Evolutionary conservation across 1,284 basidiomycete genomes (phyloP).

Genomic region (Agaricales sp.): DNA sequence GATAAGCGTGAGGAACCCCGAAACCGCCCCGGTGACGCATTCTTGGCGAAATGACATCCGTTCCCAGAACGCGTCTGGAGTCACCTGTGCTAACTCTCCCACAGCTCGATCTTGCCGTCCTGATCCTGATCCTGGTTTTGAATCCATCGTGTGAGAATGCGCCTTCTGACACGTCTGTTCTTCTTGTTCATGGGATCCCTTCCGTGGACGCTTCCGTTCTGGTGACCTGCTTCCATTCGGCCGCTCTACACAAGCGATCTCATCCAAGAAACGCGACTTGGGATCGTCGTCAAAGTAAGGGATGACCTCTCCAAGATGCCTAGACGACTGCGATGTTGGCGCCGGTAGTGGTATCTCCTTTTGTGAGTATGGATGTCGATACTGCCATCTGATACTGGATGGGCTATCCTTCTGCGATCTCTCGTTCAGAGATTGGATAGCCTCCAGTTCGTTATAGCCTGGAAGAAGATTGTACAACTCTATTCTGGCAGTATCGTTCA

Average conservation of each 20-base stretch:
- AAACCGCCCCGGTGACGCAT: slow-evolving; percentile 76
- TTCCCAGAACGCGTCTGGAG: slow-evolving; percentile 84
- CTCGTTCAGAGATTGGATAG: slow-evolving; percentile 45
- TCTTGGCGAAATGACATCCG: slow-evolving; percentile 92
- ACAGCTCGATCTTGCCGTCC: slow-evolving; percentile 17
- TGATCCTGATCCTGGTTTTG: slow-evolving; percentile 24
- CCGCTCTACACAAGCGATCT: slow-evolving; percentile 68
- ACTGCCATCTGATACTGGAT: slow-evolving; percentile 39
- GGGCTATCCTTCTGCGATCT: slow-evolving; percentile 15
- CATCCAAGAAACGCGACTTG: slow-evolving; percentile 84
- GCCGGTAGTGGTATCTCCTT: slow-evolving; percentile 49
- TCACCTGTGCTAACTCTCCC: slow-evolving; percentile 47
- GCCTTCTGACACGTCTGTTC: slow-evolving; percentile 13
- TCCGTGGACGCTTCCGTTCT: slow-evolving; percentile 33
- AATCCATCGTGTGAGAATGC: slow-evolving; percentile 20
- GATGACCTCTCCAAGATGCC: slow-evolving; percentile 64
- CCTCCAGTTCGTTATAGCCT: slow-evolving; percentile 64
- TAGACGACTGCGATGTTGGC: slow-evolving; percentile 22
- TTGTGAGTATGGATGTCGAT: slow-evolving; percentile 69
- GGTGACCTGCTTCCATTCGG: slow-evolving; percentile 52
- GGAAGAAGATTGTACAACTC: slow-evolving; percentile 62
- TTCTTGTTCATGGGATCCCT: slow-evolving; percentile 18
- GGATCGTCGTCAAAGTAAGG: slow-evolving; percentile 91
- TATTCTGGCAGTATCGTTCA: slow-evolving; percentile 17
- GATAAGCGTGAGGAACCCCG: slow-evolving; percentile 77